Evolutionary conservation across 2,329 filamentous ascomycete genomes (phyloP).

Genomic region (Penicillium verrucosum): DNA sequence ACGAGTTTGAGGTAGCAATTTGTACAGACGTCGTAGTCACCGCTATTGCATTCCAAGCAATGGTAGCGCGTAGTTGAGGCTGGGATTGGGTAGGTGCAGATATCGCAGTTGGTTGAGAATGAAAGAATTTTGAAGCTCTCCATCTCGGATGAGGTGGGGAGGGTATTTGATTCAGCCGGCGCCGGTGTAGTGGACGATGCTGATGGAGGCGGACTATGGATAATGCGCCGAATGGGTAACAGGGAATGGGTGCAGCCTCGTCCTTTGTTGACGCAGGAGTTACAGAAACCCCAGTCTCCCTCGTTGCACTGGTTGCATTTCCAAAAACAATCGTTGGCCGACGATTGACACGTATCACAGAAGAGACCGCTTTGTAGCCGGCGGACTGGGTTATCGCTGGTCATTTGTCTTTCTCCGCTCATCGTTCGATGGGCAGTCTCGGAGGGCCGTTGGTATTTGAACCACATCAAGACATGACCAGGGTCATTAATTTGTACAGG

Average conservation of each 20-base stretch:
- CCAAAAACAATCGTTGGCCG: slow-evolving; percentile 85
- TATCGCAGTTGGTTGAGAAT: slow-evolving; percentile 73
- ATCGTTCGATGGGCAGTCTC: slow-evolving; percentile 25
- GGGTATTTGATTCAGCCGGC: slow-evolving; percentile 22
- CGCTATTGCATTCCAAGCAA: slow-evolving; percentile 71
- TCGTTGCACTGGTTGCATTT: slow-evolving; percentile 82
- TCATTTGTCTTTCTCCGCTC: slow-evolving; percentile 50
- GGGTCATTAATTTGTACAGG: slow-evolving; percentile 16
- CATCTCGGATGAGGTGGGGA: slow-evolving; percentile 37
- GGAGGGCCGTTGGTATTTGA: slow-evolving; percentile 33
- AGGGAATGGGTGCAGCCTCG: slow-evolving; percentile 77
- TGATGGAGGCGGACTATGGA: slow-evolving; percentile 24
- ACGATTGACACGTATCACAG: slow-evolving; percentile 70
- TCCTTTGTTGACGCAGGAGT: slow-evolving; percentile 78
- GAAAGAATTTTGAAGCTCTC: slow-evolving; percentile 64
- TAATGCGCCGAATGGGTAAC: slow-evolving; percentile 66
- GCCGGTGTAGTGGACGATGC: slow-evolving; percentile 3
- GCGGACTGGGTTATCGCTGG: slow-evolving; percentile 63
- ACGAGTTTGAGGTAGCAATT: slow-evolving; percentile 72
- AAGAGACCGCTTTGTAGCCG: slow-evolving; percentile 78
- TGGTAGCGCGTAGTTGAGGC: slow-evolving; percentile 71
- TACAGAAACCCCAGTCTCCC: slow-evolving; percentile 93
- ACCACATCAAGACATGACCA: slow-evolving; percentile 51
- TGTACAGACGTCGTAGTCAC: slow-evolving; percentile 85
- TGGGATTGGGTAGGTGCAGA: slow-evolving; percentile 70